Percentiles rank a stretch among this genome's conserved stretches.
Conservation (phyloP, 345 rosid genomes). For the Populus nigra region DNA sequence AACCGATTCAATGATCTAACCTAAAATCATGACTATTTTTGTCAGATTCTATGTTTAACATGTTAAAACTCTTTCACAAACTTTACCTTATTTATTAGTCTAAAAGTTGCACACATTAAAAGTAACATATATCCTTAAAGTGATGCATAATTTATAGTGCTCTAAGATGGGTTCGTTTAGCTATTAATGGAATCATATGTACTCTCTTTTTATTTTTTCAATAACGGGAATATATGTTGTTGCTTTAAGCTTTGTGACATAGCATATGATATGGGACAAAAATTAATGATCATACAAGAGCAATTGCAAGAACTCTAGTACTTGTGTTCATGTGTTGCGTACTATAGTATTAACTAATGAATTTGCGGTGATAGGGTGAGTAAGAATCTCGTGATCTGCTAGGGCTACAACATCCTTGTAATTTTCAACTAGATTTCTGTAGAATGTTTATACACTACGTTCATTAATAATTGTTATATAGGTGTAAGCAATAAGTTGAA, state of each 20-base stretch:
- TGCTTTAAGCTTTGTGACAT: not conserved
- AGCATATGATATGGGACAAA: not conserved
- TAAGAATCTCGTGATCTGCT: slow-evolving; percentile 4
- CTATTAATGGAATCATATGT: slow-evolving; percentile 26
- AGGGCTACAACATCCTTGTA: not conserved
- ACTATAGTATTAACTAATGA: not conserved
- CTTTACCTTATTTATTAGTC: too few species aligned
- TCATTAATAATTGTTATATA: not conserved
- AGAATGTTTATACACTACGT: not conserved
- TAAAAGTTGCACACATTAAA: too few species aligned
- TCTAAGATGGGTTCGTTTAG: slow-evolving; percentile 7
- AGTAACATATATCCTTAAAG: too few species aligned
- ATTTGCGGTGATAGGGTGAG: not conserved
- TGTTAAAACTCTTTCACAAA: too few species aligned
- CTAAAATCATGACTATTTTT: too few species aligned
- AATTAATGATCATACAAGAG: not conserved
- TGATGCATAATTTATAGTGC: slow-evolving; percentile 12
- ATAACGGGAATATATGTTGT: not conserved
- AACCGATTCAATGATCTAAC: too few species aligned
- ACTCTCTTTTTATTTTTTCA: too few species aligned
- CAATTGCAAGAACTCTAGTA: not conserved
- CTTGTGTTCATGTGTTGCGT: slow-evolving; percentile 7
- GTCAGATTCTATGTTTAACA: too few species aligned
- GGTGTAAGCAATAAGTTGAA: too few species aligned
- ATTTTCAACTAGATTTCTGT: not conserved